A percentile compares a stretch with the other conserved stretches of the same genome.
phyloP scores from a whole-genome alignment of 345 rosid species.

The Ceriops decandra region DNA sequence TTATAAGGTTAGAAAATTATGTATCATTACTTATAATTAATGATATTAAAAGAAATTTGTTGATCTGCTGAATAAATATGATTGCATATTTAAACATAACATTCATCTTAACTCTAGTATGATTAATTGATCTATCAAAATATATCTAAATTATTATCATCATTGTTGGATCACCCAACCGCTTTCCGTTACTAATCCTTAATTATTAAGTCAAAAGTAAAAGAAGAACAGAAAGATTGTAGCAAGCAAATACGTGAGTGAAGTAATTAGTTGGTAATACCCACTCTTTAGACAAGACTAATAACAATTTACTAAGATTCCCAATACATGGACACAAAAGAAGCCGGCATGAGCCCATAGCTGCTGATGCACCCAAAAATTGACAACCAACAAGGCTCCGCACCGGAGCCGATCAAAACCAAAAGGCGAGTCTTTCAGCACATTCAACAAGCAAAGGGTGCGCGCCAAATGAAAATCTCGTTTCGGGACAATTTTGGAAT shows the following conservation, averaged over 20 bases:
- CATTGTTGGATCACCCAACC: too few relatives aligned
- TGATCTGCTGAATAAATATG: too few relatives aligned
- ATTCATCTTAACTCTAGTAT: too few relatives aligned
- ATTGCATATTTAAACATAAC: too few relatives aligned
- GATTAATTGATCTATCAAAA: too few relatives aligned
- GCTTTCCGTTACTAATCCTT: not conserved
- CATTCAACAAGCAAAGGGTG: slow-evolving; percentile 31
- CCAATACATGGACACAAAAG: not conserved
- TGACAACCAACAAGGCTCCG: not conserved
- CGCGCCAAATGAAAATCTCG: not conserved
- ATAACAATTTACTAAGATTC: not conserved
- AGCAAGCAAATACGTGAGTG: not conserved
- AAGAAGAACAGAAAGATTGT: not conserved
- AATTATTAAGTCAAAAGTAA: not conserved
- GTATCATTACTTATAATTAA: too few relatives aligned
- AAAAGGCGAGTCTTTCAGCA: not conserved
- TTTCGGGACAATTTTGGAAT: not conserved
- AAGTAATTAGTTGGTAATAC: not conserved
- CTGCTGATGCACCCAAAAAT: not conserved
- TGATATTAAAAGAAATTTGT: too few relatives aligned
- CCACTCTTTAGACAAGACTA: too few relatives aligned
- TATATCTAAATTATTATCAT: too few relatives aligned
- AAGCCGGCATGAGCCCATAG: not conserved
- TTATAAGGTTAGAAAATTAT: too few relatives aligned
- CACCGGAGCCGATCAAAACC: not conserved